Base-by-base conservation (phyloP, 805 yeast genomes). In the Candida morakotiae region DNA sequence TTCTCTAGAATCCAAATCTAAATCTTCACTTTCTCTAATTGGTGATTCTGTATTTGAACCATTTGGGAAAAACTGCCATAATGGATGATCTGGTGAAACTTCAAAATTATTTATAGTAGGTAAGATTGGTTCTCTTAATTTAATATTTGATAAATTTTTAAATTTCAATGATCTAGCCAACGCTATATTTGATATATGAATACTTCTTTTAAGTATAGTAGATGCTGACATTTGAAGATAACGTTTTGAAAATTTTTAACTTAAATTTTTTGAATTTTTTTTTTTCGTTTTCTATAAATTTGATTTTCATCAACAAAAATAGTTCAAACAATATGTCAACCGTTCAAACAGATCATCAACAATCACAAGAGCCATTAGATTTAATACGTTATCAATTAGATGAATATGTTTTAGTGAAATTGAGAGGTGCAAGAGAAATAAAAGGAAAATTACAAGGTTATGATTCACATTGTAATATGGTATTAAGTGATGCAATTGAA, bases 391-490 rank as follows among this genome's bases (percentile, higher is more conserved):
- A 83, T 43, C 85, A 88, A 41, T 68, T 93, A 34, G 97, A 93
- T 55, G 98, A 93, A 62, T 67, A 71, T 36, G 87, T 93, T 17
- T 77, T 78, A 53, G 91, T 93, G 40, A 93, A 93, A 57, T 75
- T 93, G 42, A 81, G 98, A 58, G 98, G 96, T 15, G 91, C 93
- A 46, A 76, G 99, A 52, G 96, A 91, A 56, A 75, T 93, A 64
- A 77, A 78, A 20, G 99, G 99, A 3, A 81, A 77, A 44, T 70
- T 93, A 38, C 98, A 89, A 59, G 94, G 96, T 1, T 91, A 86
- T 63, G 98, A 91, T 63, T 84, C 95, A 33, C 98, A 91, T 63
- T 93, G 98, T 64, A 93, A 94, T 58, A 78, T 93, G 72, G 96
- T 93, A 26, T 73, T 93, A 45, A 87, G 97, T 48, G 95, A 93